Conservation (phyloP, 345 rosid species). For the Eucalyptus pauciflora region DNA sequence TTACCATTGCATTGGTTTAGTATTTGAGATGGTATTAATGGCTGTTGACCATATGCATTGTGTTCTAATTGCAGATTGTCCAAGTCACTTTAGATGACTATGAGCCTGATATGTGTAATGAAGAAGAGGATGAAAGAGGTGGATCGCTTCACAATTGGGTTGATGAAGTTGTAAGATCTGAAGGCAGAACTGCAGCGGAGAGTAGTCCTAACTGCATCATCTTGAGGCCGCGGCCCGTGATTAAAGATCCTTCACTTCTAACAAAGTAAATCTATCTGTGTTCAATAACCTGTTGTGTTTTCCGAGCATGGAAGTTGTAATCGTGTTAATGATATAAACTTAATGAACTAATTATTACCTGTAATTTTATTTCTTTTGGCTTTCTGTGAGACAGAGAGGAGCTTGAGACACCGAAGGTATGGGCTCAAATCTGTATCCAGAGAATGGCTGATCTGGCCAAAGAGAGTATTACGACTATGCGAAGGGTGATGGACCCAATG, state of each 20-base stretch:
- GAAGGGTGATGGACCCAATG: conserved; percentile 76
- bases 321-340: background rate
- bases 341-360: background rate
- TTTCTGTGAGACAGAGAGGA: conserved; percentile 55
- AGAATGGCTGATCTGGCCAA: conserved; percentile 84
- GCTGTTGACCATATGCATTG: background rate
- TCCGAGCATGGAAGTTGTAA: background rate
- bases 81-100: conserved; percentile 75
- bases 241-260: conserved; percentile 70
- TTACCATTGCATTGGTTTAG: background rate
- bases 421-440: conserved; percentile 94
- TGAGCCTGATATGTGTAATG: conserved; percentile 30
- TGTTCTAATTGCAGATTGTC: conserved; percentile 42
- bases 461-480: conserved; percentile 84
- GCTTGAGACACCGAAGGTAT: conserved; percentile 71
- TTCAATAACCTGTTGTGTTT: background rate
- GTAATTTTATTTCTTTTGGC: background rate
- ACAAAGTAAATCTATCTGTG: conserved; percentile 42
- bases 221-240: conserved; percentile 48
- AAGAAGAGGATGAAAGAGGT: conserved; percentile 40
- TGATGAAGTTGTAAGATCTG: conserved; percentile 88
- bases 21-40: background rate
- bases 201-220: conserved; percentile 39
- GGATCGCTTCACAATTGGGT: conserved; percentile 84
- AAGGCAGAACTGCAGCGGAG: conserved; percentile 61